phyloP scores from a whole-genome alignment of 2,329 filamentous ascomycete species.

The Fusarium citri region DNA sequence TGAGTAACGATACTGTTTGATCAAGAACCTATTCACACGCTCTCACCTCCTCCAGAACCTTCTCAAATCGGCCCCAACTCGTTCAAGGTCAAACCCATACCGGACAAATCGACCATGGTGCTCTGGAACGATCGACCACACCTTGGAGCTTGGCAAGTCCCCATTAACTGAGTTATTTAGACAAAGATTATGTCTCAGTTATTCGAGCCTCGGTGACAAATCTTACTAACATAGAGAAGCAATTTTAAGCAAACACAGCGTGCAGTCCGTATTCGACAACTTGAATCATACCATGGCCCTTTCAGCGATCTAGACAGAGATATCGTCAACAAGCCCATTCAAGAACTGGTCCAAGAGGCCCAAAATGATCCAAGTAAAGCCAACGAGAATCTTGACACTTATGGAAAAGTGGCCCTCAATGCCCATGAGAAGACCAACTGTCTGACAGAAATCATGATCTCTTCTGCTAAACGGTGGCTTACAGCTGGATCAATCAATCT shows the following conservation, averaged over 20 bases:
- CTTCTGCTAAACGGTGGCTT: slow-evolving; percentile 80
- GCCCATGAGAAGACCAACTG: slow-evolving; percentile 91
- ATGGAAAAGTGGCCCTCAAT: slow-evolving; percentile 85
- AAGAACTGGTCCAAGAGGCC: slow-evolving; percentile 81
- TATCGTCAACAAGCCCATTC: slow-evolving; percentile 79
- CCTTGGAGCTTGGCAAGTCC: slow-evolving; percentile 72
- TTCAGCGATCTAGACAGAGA: slow-evolving; percentile 73
- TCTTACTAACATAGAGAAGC: slow-evolving; percentile 59
- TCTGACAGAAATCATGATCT: slow-evolving; percentile 86
- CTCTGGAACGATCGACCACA: slow-evolving; percentile 74
- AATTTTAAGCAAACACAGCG: slow-evolving; percentile 84
- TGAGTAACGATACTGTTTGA: not conserved
- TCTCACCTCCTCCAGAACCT: not conserved
- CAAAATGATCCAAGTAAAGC: slow-evolving; percentile 75
- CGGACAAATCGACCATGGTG: slow-evolving; percentile 48
- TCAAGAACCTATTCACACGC: not conserved
- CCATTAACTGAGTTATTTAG: not conserved
- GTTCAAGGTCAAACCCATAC: not conserved
- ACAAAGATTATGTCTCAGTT: not conserved
- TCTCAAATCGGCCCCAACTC: not conserved
- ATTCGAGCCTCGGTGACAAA: not conserved
- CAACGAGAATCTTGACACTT: slow-evolving; percentile 81
- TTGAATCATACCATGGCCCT: slow-evolving; percentile 73
- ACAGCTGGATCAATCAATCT: slow-evolving; percentile 71
- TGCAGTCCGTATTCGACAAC: slow-evolving; percentile 72